Base-by-base conservation (phyloP, 2,329 filamentous ascomycete species). In the Neonectria neomacrospora region DNA sequence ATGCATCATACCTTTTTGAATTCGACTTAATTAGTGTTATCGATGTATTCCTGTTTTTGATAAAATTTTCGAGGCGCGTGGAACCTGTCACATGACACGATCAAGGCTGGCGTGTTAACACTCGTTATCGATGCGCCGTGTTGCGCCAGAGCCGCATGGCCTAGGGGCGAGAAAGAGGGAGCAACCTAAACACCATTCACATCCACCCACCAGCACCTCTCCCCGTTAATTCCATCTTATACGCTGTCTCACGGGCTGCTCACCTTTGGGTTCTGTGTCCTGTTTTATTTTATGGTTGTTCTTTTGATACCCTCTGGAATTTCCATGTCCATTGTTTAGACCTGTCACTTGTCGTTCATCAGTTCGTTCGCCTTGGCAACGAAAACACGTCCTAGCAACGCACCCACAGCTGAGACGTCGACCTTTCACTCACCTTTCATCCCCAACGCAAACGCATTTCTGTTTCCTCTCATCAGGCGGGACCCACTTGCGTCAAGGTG, bases 91-190 rank as follows among this genome's bases (percentile, higher is more conserved):
- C 23, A 18, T 63, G 50, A 58, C 54, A 58, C 58, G 50, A 18
- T 30, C 7, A 28, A 30, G 22, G 9, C 11, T 16, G 14, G 1
- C 22, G 47, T 61, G 23, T 65, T 76, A 75, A 67, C 74, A 67
- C 12, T 48, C 59, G 16, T 71, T 75, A 74, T 74, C 72, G 59
- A 41, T 20, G 32, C 23, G 63, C 48, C 58, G 74, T 73, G 74
- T 74, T 73, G 68, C 62, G 44, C 53, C 53, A 62, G 73, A 72
- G 74, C 67, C 66, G 50, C 42, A 51, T 45, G 18, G 22, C 23
- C 47, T 55, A 54, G 59, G 59, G 58, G 50, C 64, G 60, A 58
- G 61, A 61, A 48, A 44, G 52, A 61, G 45, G 44, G 54, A 64
- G 65, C 61, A 52, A 71, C n/a, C n/a, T n/a, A n/a, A 67, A 64